These are phyloP conservation scores for Fusarium nanum DNA, from an alignment of 2,329 filamentous ascomycete species.

Conservation along the genomic window DNA sequence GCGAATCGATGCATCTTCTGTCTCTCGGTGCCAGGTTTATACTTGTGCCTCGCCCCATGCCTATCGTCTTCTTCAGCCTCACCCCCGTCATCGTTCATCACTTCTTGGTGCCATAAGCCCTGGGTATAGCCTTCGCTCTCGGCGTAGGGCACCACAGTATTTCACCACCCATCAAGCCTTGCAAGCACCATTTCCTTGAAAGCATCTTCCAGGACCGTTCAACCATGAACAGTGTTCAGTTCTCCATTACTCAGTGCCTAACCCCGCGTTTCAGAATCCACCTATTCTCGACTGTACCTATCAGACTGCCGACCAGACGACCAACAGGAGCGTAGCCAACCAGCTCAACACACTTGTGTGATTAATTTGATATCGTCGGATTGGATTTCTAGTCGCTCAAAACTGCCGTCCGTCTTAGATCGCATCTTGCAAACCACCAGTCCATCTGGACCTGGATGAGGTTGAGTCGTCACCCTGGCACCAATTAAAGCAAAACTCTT, in stretches of 20 bases:
- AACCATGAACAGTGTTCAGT: conserved; percentile 10
- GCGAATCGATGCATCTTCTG: conserved; percentile 18
- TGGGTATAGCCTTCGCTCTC: neutral
- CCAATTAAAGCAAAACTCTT: conserved; percentile 26
- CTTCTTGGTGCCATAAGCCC: neutral
- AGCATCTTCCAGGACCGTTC: neutral
- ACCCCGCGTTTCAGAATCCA: conserved; percentile 40
- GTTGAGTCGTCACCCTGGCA: conserved; percentile 33
- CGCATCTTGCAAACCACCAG: neutral
- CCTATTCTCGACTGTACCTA: conserved; percentile 4
- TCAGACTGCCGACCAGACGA: neutral
- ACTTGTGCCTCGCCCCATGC: conserved; percentile 3
- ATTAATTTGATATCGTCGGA: neutral
- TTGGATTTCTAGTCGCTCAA: neutral
- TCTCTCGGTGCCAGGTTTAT: conserved; percentile 9
- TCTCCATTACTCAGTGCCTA: conserved; percentile 13
- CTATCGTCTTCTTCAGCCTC: conserved; percentile 2
- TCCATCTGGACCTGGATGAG: conserved; percentile 8
- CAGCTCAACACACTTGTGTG: neutral
- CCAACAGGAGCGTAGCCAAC: neutral
- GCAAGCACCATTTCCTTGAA: neutral
- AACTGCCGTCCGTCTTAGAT: neutral
- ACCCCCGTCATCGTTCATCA: conserved; percentile 4
- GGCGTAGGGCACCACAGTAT: neutral
- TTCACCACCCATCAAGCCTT: neutral